Base-by-base conservation (phyloP, 139 green algal genomes). In the Auxenochlorella pyrenoidosa region DNA sequence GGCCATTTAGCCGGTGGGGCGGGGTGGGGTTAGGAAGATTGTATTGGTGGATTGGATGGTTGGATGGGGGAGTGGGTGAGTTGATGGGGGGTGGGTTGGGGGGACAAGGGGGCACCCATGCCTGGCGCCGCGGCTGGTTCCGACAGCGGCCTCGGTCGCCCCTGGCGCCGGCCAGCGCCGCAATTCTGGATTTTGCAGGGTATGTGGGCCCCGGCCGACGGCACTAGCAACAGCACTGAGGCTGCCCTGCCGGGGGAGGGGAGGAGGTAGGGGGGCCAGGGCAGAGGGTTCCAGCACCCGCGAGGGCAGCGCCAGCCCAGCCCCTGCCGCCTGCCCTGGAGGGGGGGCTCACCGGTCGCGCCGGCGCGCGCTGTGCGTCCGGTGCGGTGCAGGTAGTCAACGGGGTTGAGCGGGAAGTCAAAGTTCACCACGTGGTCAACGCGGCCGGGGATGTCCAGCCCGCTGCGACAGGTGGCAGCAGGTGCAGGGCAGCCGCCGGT, bases 351-450 rank as follows among this genome's bases (percentile, higher is more conserved):
- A 86, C 93, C 95, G 28, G 85, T 90, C 1, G 91, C 85, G 6
- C 96, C 96, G 15, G 96, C 96, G 13, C 97, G 90, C 0, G 96
- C 97, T 4, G 97, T 99, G 51, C 97, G 91, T 16, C 97, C 97
- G 2, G 93, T 94, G 30, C 97, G 90, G 91, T 99, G 97, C 40
- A 99, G 91, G 92, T 98, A 99, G 88, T 99, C 97, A 12, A 98
- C 87, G 12, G 95, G 71, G 73, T 93, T 96, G 59, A 94, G 88
- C 2, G 98, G 98, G 79, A 99, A 99, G 92, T 99, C 98, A 91
- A 99, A 99, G 89, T 98, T 99, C 83, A 99, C 79, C 13, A 99
- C 94, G 85, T 98, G 95, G 87, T 99, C 96, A 4, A 99, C 97
- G 0, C 80, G 77, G 3, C 94, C 95, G 8, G 94, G 92, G 66